Percentiles rank a stretch among this genome's conserved stretches.
phyloP scores from a whole-genome alignment of 345 rosid species.

The Linum lewisii region DNA sequence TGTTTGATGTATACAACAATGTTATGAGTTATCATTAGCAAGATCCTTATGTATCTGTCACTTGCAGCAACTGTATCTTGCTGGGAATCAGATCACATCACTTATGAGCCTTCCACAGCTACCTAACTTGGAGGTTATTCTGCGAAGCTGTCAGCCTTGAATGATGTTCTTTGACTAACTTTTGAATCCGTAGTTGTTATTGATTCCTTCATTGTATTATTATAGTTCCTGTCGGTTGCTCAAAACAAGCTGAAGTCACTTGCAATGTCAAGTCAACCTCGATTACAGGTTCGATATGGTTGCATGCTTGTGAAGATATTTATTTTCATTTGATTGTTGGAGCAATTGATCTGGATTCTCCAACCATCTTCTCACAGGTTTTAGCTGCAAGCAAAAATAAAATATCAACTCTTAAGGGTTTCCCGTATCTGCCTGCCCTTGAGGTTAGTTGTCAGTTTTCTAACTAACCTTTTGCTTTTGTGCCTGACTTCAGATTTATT shows the following conservation, averaged over 20 bases:
- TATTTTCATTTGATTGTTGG: not conserved
- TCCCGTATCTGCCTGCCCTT: slow-evolving; percentile 81
- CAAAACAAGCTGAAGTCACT: slow-evolving; percentile 92
- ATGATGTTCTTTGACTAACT: slow-evolving; percentile 2
- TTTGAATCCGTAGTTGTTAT: slow-evolving; percentile 4
- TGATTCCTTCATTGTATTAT: slow-evolving; percentile 5
- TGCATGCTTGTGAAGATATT: slow-evolving; percentile 14
- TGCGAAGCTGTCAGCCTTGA: slow-evolving; percentile 8
- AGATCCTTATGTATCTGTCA: slow-evolving; percentile 20
- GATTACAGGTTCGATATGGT: slow-evolving; percentile 93
- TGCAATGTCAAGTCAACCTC: slow-evolving; percentile 96
- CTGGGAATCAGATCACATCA: slow-evolving; percentile 95
- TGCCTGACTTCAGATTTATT: not conserved
- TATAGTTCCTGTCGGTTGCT: slow-evolving; percentile 94
- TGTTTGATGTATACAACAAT: slow-evolving; percentile 4
- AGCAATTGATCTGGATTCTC: slow-evolving; percentile 9
- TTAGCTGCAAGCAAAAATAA: slow-evolving; percentile 96
- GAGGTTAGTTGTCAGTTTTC: slow-evolving; percentile 45
- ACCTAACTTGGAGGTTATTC: slow-evolving; percentile 86
- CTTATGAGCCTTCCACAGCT: slow-evolving; percentile 90
- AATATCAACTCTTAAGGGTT: slow-evolving; percentile 82
- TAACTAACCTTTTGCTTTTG: not conserved
- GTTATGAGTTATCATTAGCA: slow-evolving; percentile 7
- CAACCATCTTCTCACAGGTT: slow-evolving; percentile 36
- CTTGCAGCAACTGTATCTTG: slow-evolving; percentile 91